Evolutionary conservation across 495 filamentous ascomycete genomes (phyloP), one percentile per base, ranked within the genome.

Genomic region (Aspergillus campestris): DNA sequence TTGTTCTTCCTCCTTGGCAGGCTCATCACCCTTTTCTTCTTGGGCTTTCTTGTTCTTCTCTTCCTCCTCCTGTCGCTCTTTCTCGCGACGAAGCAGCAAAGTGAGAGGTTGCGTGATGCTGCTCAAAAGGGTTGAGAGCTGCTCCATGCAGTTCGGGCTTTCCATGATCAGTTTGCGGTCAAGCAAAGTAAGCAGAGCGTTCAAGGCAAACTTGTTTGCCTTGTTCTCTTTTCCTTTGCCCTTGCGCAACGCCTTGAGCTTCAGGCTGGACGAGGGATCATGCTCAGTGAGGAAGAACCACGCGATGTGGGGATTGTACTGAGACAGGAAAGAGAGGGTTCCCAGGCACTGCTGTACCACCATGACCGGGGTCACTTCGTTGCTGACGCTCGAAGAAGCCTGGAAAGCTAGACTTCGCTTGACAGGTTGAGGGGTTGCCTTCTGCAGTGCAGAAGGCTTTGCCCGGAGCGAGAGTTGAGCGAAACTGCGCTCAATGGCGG

Each of bases 281-380:
- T 97, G 94, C 66, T 97, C 92, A 6, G 87, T 94, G 36, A 99
- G 64, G 78, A 99, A 97, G 65, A 96, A 91, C 38, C 82, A 86
- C 24, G 89, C 81, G 38, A 97, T 82, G 52, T 91, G 86, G 33
- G 77, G 77, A 43, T 94, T 95, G 59, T 86, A 85, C 52, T 79
- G 77, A 5, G 84, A 84, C 31, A 99, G 73, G 56, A 85, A 87
- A 30, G 82, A 80, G 7, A 99, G 72, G 8, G 89, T 80, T 40
- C 78, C 75, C 31, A 99, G 77, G 51, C 91, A 97, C 63, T 99
- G 92, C 57, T 97, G 91, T 8, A 96, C 87, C 34, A 99, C 86
- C 77, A 94, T 82, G 38, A 95, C 75, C 13, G 94, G 92, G 1
- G 94, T 95, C 40, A 91, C 81, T 51, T 97, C 94, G 38, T 72